These are phyloP conservation scores for Maudiozyma humilis DNA, from an alignment of 1,139 yeast species.

Conservation along the genomic window DNA sequence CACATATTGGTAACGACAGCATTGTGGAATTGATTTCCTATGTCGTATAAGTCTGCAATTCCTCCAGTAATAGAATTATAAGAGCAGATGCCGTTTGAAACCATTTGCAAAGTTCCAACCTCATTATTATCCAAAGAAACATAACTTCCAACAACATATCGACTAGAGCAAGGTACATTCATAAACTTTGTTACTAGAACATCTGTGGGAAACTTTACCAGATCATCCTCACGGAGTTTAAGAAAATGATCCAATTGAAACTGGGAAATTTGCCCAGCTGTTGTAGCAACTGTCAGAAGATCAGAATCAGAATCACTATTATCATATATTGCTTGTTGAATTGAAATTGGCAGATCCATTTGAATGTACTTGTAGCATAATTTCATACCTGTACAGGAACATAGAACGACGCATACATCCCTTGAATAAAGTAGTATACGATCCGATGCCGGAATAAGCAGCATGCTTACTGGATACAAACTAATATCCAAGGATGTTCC, in stretches of 20 bases:
- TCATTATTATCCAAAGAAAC: no score
- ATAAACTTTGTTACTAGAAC: slow-evolving; percentile 6
- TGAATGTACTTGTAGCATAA: neutral
- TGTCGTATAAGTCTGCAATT: slow-evolving; percentile 8
- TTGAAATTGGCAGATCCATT: neutral
- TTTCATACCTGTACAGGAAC: neutral
- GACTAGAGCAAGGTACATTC: slow-evolving; percentile 1
- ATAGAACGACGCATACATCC: neutral
- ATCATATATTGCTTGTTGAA: neutral
- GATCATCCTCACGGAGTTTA: neutral
- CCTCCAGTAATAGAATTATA: slow-evolving; percentile 11
- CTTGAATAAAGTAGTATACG: neutral
- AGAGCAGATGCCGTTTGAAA: slow-evolving; percentile 6
- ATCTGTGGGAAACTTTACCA: neutral
- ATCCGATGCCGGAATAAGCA: neutral
- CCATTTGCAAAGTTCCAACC: no score
- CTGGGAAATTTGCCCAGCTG: neutral
- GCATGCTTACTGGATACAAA: neutral
- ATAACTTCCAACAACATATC: slow-evolving; percentile 5
- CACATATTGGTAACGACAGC: slow-evolving; percentile 20
- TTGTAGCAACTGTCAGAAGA: neutral
- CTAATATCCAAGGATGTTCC: neutral
- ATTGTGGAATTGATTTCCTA: slow-evolving; percentile 15
- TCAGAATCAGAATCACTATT: no score
- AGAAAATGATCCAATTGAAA: neutral